Conservation (phyloP, 2,329 filamentous ascomycete genomes). For the Ophiostoma novo-ulmi region DNA sequence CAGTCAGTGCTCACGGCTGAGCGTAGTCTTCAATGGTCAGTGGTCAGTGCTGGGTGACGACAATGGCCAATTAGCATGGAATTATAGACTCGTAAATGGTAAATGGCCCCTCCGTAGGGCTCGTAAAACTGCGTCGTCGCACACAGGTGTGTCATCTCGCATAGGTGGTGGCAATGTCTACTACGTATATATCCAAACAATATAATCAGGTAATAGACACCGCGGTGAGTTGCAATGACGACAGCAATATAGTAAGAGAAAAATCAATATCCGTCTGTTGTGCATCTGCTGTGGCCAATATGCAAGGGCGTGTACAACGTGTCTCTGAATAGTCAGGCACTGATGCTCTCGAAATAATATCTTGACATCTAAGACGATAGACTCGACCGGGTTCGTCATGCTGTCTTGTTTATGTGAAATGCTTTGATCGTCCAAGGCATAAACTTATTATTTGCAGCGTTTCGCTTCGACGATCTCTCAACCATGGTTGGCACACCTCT, state of each 20-base stretch:
- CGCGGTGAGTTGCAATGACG: not conserved
- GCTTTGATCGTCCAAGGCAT: not conserved
- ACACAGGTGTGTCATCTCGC: not conserved
- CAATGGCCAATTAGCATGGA: not conserved
- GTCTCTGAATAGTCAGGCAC: not conserved
- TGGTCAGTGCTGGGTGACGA: slow-evolving; percentile 10
- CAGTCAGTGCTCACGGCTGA: slow-evolving; percentile 6
- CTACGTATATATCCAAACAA: not conserved
- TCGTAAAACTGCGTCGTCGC: not conserved
- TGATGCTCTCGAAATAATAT: not conserved
- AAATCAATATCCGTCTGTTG: not conserved
- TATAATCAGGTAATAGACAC: not conserved
- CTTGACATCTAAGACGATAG: not conserved
- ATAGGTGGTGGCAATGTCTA: not conserved
- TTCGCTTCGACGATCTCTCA: slow-evolving; percentile 2
- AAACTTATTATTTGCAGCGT: not conserved
- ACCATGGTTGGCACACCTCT: not conserved
- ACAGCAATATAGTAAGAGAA: not conserved
- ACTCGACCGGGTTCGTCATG: slow-evolving; percentile 1
- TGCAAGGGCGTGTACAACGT: not conserved
- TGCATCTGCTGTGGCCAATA: slow-evolving; percentile 11
- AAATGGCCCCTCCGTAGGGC: not conserved
- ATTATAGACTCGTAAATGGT: not conserved
- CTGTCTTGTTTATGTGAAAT: not conserved
- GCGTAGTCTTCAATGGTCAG: not conserved